phyloP scores from a whole-genome alignment of 2,329 filamentous ascomycete species.

The Neofusicoccum kwambonambiense region DNA sequence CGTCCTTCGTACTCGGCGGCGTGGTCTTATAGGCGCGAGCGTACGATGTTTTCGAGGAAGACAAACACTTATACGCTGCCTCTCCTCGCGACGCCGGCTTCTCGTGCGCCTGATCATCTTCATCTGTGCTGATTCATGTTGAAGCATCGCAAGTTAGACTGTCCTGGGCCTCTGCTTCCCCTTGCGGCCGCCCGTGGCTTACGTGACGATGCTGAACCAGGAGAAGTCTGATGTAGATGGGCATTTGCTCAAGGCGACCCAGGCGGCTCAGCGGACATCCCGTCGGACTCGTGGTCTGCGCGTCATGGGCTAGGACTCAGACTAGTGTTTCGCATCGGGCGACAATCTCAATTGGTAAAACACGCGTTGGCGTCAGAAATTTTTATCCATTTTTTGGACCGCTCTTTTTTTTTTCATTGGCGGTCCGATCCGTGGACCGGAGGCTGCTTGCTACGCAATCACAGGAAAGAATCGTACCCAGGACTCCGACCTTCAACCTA shows the following conservation, averaged over 20 bases:
- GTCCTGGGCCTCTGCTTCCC: not conserved
- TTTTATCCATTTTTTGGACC: slow-evolving; percentile 17
- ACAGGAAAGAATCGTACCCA: slow-evolving; percentile 6
- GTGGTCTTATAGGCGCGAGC: not conserved
- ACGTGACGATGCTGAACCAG: not conserved
- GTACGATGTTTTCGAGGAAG: not conserved
- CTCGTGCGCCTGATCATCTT: not conserved
- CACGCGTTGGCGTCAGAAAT: slow-evolving; percentile 4
- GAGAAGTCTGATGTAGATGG: not conserved
- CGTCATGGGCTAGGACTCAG: not conserved
- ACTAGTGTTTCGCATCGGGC: slow-evolving; percentile 2
- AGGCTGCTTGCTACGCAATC: slow-evolving; percentile 14
- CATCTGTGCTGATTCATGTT: slow-evolving; percentile 1
- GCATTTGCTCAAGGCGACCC: not conserved
- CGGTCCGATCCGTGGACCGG: slow-evolving; percentile 16
- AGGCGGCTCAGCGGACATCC: not conserved
- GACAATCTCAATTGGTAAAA: slow-evolving; percentile 12
- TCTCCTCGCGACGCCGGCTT: not conserved
- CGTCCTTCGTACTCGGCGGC: not conserved
- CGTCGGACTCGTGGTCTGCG: not conserved
- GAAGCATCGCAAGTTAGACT: not conserved
- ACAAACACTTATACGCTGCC: not conserved
- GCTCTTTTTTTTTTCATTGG: slow-evolving; percentile 7
- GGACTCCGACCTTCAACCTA: slow-evolving; percentile 16
- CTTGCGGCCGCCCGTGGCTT: not conserved